Percentiles rank a stretch among this genome's conserved stretches.
Evolutionary conservation across 2,329 filamentous ascomycete genomes (phyloP).

Genomic region (Verticillium albo-atrum): DNA sequence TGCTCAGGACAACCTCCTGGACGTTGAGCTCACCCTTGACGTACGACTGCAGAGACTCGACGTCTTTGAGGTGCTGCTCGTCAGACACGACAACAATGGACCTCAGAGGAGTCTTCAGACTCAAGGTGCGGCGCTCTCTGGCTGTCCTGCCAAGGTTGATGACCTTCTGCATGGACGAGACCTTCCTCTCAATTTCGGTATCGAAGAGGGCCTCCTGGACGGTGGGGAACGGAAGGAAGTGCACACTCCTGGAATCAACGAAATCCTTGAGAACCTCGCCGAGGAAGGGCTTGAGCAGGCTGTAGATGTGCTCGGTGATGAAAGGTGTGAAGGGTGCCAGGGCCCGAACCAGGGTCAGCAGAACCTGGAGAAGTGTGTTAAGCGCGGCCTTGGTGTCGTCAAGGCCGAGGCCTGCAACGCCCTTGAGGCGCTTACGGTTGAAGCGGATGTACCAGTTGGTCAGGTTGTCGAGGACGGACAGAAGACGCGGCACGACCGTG

Average conservation of each 20-base stretch:
- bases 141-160: conserved; percentile 87
- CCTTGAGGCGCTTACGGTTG: conserved; percentile 87
- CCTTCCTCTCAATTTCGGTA: conserved; percentile 76
- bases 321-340: conserved; percentile 95
- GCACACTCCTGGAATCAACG: conserved; percentile 78
- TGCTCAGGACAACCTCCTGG: conserved; percentile 75
- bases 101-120: conserved; percentile 87
- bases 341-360: conserved; percentile 82
- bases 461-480: conserved; percentile 83
- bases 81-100: conserved; percentile 88
- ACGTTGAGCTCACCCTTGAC: conserved; percentile 91
- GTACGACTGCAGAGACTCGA: conserved; percentile 81
- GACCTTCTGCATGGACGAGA: conserved; percentile 89
- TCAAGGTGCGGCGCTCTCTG: conserved; percentile 77
- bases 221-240: conserved; percentile 87
- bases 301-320: conserved; percentile 91
- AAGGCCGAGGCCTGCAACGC: conserved; percentile 74
- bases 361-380: conserved; percentile 89
- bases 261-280: conserved; percentile 62
- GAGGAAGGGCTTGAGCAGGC: conserved; percentile 75
- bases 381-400: conserved; percentile 86
- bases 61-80: conserved; percentile 76
- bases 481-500: conserved; percentile 82
- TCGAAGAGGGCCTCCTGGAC: conserved; percentile 88
- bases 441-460: conserved; percentile 99